A percentile compares a stretch with the other conserved stretches of the same genome.
phyloP scores from a whole-genome alignment of 169 alveolate genomes.

The Eimeria sp. region DNA sequence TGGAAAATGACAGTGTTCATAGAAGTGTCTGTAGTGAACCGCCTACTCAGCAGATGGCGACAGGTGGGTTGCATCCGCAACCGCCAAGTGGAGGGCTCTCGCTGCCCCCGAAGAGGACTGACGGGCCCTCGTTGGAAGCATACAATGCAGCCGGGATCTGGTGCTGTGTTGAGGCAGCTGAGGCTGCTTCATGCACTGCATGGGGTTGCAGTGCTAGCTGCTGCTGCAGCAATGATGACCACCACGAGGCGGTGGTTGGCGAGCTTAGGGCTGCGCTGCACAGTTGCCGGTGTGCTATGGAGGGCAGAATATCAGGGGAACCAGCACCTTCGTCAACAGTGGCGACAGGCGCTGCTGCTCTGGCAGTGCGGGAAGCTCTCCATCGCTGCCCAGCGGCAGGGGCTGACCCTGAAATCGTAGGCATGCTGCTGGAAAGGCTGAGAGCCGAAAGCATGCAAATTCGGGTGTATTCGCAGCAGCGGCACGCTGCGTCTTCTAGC shows the following conservation, averaged over 20 bases:
- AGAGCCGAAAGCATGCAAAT: constrained; percentile 75
- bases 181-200: constrained; percentile 55
- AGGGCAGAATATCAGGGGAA: background rate
- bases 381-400: constrained; percentile 74
- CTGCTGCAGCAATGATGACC: constrained; percentile 57
- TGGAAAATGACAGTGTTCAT: background rate
- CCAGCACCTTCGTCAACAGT: background rate
- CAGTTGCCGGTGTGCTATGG: constrained; percentile 41
- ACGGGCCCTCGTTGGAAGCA: background rate
- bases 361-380: constrained; percentile 59
- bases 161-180: constrained; percentile 69
- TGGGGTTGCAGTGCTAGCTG: constrained; percentile 76
- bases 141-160: background rate
- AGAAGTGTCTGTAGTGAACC: constrained; percentile 26
- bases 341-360: constrained; percentile 19
- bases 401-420: constrained; percentile 69
- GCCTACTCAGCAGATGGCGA: background rate
- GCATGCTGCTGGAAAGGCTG: constrained; percentile 48
- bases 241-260: constrained; percentile 65
- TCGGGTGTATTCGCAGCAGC: constrained; percentile 80
- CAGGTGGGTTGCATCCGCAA: background rate
- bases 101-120: background rate
- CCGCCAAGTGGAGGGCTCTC: constrained; percentile 22
- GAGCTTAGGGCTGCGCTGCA: constrained; percentile 50
- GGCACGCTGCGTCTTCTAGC: constrained; percentile 67